Percentiles rank a stretch among this genome's conserved stretches.
Conservation (phyloP, 495 filamentous ascomycete species). For the Aspergillus olivimuriae region DNA sequence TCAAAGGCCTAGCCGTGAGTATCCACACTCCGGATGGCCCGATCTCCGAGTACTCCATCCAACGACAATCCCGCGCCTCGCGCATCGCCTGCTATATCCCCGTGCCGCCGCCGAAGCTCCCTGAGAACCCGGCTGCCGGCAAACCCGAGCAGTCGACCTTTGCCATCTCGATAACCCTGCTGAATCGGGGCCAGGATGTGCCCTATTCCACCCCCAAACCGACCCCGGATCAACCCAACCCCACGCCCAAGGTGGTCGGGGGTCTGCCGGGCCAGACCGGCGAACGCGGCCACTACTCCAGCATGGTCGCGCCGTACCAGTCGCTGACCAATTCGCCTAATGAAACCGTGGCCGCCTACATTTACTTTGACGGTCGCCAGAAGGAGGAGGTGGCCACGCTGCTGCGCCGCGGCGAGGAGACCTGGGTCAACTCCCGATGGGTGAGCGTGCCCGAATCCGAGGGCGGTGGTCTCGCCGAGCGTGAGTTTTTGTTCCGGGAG, state of each 20-base stretch:
- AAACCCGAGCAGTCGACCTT: conserved; percentile 91
- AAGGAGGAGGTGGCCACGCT: conserved; percentile 98
- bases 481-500: conserved; percentile 96
- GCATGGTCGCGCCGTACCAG: conserved; percentile 73
- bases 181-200: conserved; percentile 80
- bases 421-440: conserved; percentile 98
- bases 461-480: conserved; percentile 88
- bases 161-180: conserved; percentile 90
- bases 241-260: conserved; percentile 72
- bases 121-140: conserved; percentile 51
- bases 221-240: conserved; percentile 62
- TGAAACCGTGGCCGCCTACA: conserved; percentile 96
- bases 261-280: conserved; percentile 52
- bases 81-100: conserved; percentile 97
- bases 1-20: conserved; percentile 94
- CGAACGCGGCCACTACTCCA: conserved; percentile 48
- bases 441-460: conserved; percentile 88
- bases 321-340: conserved; percentile 83
- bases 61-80: conserved; percentile 83
- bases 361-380: conserved; percentile 92
- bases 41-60: conserved; percentile 85
- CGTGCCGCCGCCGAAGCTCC: conserved; percentile 79
- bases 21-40: conserved; percentile 88
- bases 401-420: conserved; percentile 88
- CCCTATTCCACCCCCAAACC: conserved; percentile 83